Percentiles rank a stretch among this genome's conserved stretches.
Evolutionary conservation across 2,329 filamentous ascomycete genomes (phyloP).

Genomic region (Tolypocladium sp.): DNA sequence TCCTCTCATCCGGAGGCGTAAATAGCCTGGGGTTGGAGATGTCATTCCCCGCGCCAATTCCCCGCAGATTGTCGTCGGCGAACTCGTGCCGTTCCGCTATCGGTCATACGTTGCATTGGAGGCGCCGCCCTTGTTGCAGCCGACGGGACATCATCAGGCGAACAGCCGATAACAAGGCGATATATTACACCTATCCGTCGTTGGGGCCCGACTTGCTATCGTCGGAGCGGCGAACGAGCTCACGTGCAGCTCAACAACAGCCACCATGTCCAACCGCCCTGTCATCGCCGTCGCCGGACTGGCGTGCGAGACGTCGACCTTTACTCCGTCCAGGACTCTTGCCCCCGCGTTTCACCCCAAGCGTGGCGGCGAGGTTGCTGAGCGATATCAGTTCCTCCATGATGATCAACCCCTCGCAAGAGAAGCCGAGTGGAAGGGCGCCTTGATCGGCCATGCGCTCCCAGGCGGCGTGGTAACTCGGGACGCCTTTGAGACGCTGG

Average conservation of each 20-base stretch:
- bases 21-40: not conserved
- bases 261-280: conserved; percentile 16
- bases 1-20: not conserved
- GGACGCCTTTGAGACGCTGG: conserved; percentile 35
- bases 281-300: conserved; percentile 42
- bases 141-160: not conserved
- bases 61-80: not conserved
- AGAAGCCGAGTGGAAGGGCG: conserved; percentile 38
- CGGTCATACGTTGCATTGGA: not conserved
- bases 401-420: conserved; percentile 27
- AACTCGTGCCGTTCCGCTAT: not conserved
- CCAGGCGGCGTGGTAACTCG: conserved; percentile 38
- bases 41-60: not conserved
- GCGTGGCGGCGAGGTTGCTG: conserved; percentile 31
- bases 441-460: conserved; percentile 40
- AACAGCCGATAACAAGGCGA: not conserved
- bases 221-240: not conserved
- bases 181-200: not conserved
- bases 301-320: conserved; percentile 44
- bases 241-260: not conserved
- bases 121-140: not conserved
- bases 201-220: not conserved
- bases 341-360: conserved; percentile 40
- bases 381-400: conserved; percentile 35
- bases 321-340: conserved; percentile 38